These are phyloP conservation scores for Clathrospora elynae DNA, from an alignment of 2,329 filamentous ascomycete genomes.

Conservation along the genomic window DNA sequence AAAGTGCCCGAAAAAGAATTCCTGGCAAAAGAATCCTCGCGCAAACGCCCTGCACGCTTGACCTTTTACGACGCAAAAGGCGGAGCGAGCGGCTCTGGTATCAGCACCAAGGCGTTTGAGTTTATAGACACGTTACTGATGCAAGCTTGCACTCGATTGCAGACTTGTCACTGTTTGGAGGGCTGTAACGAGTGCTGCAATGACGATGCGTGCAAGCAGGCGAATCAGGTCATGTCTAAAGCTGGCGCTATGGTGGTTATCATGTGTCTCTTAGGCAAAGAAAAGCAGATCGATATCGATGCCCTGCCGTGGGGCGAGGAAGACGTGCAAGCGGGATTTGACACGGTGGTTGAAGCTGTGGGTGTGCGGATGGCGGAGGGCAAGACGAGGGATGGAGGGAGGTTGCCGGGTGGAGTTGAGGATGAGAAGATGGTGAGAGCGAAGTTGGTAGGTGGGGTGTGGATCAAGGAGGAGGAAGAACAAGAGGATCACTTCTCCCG, in stretches of 20 bases:
- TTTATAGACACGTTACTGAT: conserved; percentile 79
- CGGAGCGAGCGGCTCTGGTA: conserved; percentile 79
- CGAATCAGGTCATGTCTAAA: conserved; percentile 93
- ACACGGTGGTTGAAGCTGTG: conserved; percentile 78
- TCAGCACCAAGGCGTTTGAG: conserved; percentile 91
- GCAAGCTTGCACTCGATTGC: conserved; percentile 77
- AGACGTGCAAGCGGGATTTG: conserved; percentile 70
- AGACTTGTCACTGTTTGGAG: conserved; percentile 73
- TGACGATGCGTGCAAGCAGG: conserved; percentile 80
- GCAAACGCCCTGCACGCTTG: conserved; percentile 84
- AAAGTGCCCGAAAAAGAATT: conserved; percentile 90
- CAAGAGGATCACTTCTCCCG: conserved; percentile 43
- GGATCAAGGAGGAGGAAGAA: conserved; percentile 43
- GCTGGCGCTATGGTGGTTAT: conserved; percentile 82
- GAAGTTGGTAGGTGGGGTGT: conserved; percentile 50
- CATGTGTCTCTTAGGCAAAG: conserved; percentile 72
- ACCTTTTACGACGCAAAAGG: conserved; percentile 97
- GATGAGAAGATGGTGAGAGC: conserved; percentile 53
- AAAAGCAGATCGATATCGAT: conserved; percentile 80
- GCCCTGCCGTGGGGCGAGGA: conserved; percentile 85
- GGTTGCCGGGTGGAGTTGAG: conserved; percentile 57
- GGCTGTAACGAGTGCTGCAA: conserved; percentile 93
- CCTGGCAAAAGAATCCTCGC: conserved; percentile 66
- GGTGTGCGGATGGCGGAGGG: conserved; percentile 61
- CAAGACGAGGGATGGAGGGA: conserved; percentile 32